phyloP scores from a whole-genome alignment of 2,329 filamentous ascomycete species.

The Plectosphaerella cucumerina region DNA sequence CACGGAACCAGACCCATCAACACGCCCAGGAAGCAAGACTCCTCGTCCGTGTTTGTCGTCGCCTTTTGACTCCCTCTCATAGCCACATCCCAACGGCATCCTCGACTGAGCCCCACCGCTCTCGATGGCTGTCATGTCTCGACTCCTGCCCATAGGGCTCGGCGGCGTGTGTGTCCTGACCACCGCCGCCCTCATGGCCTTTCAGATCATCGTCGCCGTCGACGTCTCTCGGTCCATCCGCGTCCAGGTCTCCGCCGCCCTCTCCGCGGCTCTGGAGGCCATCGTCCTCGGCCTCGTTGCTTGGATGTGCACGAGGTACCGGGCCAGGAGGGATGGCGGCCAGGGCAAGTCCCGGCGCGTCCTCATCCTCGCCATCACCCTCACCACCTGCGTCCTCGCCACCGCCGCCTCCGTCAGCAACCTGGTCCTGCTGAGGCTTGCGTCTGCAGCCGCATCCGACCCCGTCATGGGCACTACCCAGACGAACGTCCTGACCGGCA shows the following conservation, averaged over 20 bases:
- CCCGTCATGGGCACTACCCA: conserved; percentile 27
- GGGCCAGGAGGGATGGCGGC: conserved; percentile 12
- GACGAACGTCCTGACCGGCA: conserved; percentile 35
- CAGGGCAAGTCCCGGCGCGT: conserved; percentile 11
- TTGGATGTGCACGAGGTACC: conserved; percentile 24
- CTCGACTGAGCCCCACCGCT: conserved; percentile 6
- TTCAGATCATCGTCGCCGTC: conserved; percentile 35
- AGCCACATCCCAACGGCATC: not conserved
- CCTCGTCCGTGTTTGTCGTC: not conserved
- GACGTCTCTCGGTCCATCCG: conserved; percentile 22
- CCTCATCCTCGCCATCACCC: conserved; percentile 30
- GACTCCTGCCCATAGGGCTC: conserved; percentile 27
- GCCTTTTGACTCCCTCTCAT: not conserved
- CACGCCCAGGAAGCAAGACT: not conserved
- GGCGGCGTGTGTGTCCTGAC: conserved; percentile 31
- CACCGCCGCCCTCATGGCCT: conserved; percentile 31
- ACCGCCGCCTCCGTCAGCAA: conserved; percentile 39
- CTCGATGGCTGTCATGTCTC: conserved; percentile 27
- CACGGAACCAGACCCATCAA: not conserved
- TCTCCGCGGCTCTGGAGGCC: conserved; percentile 32
- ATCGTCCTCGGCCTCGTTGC: conserved; percentile 29
- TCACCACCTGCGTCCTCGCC: conserved; percentile 39
- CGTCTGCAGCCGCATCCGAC: conserved; percentile 18
- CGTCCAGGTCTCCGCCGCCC: conserved; percentile 29
- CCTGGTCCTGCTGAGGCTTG: conserved; percentile 35